These are phyloP conservation scores for Rhinocladiella similis DNA, from an alignment of 2,329 filamentous ascomycete genomes.

Conservation along the genomic window DNA sequence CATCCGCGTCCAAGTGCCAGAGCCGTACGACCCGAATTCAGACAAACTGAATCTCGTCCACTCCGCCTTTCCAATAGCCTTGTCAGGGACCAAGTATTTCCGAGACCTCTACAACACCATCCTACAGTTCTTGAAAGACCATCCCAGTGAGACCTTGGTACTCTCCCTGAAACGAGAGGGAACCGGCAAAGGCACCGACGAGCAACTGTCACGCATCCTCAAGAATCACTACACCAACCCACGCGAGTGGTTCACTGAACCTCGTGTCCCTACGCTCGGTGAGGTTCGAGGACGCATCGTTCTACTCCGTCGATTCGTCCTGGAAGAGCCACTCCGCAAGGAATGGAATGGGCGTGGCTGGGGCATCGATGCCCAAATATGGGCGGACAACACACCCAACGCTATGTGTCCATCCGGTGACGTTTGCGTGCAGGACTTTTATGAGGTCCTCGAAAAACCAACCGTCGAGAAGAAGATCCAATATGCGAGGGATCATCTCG, in stretches of 20 bases:
- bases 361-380: conserved; percentile 62
- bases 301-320: conserved; percentile 75
- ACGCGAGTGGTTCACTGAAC: conserved; percentile 75
- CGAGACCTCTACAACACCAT: conserved; percentile 69
- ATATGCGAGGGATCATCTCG: conserved; percentile 72
- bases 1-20: conserved; percentile 72
- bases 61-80: conserved; percentile 80
- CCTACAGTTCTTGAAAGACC: conserved; percentile 71
- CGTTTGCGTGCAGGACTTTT: conserved; percentile 91
- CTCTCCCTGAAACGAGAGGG: conserved; percentile 92
- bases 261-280: conserved; percentile 74
- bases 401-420: conserved; percentile 68
- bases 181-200: conserved; percentile 74
- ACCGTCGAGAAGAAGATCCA: conserved; percentile 80
- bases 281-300: conserved; percentile 80
- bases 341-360: conserved; percentile 53
- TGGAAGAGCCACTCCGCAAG: conserved; percentile 52
- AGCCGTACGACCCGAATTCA: conserved; percentile 57
- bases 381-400: conserved; percentile 88
- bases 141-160: conserved; percentile 80
- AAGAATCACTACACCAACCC: conserved; percentile 67
- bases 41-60: conserved; percentile 82
- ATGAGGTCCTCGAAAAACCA: conserved; percentile 74
- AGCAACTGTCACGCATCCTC: conserved; percentile 73
- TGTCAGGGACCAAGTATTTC: conserved; percentile 80